Base-by-base conservation (phyloP, 306 rosid species). In the Castanopsis chinensis region DNA sequence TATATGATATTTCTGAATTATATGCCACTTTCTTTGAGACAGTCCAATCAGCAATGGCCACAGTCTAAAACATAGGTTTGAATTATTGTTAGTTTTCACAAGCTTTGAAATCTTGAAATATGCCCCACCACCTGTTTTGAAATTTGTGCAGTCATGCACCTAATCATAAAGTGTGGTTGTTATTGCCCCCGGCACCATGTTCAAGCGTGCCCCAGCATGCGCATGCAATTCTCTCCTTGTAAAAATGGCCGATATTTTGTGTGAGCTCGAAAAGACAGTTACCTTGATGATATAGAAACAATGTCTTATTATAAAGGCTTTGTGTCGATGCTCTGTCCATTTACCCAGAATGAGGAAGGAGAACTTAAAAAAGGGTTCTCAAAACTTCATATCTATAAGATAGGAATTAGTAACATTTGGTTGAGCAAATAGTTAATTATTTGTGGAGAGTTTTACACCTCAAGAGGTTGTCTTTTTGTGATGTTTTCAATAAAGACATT, bases 171-270 rank as follows among this genome's bases (percentile, higher is more conserved):
- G 58, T 7, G 58, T 41, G 45, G 45, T 41, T 41, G 45, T 41
- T 41, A 32, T 14, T 49, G 75, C 20, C 4, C 35, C 35, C 9
- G 58, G n/a, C 74, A 71, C 32, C 56, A 45, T 45, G 33, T 45
- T 71, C 13, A 13, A 71, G 57, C 59, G 37, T 75, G 78, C 78
- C 32, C 56, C 65, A 54, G 67, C 78, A 83, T 63, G 80, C 83
- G 78, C 83, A 79, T 74, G 43, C 65, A 72, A 55, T 32, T 79
- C 21, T 20, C 9, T 15, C 37, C 71, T 45, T 8, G 57, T 69
- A 27, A 25, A 60, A 78, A 83, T 77, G 63, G 72, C 54, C 54
- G 63, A 75, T 32, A 64, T 30, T 69, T 74, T 61, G 74, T 60
- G 74, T 69, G 67, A 61, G 65, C 78, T 78, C 65, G 64, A 83